Evolutionary conservation across 441 rosid genomes (phyloP).

Genomic region (Cnidoscolus chayamansa): DNA sequence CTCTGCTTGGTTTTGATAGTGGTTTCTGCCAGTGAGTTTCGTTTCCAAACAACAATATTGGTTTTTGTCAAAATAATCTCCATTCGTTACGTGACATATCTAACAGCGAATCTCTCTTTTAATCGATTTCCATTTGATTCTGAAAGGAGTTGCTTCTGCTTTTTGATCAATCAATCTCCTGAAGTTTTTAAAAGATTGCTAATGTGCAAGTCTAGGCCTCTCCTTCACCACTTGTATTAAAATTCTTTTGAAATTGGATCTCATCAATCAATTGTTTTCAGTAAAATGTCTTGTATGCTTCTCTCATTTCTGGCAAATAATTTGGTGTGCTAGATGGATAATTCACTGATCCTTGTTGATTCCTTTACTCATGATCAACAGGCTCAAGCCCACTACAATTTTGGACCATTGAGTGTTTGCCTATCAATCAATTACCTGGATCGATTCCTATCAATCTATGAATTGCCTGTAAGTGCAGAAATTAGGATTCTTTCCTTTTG

Average conservation of each 20-base stretch:
- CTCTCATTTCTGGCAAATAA: conserved; percentile 8
- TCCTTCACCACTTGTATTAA: not conserved
- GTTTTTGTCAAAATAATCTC: not conserved
- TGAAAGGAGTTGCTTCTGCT: not conserved
- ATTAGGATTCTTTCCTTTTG: not conserved
- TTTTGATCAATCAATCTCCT: conserved; percentile 14
- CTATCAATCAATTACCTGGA: conserved; percentile 58
- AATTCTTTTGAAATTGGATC: conserved; percentile 19
- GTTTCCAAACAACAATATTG: conserved; percentile 19
- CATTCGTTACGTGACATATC: not conserved
- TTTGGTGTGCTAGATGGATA: conserved; percentile 20
- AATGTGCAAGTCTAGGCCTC: conserved; percentile 10
- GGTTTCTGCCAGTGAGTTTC: conserved; percentile 15
- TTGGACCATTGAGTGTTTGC: conserved; percentile 54
- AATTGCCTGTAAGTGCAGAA: conserved; percentile 49
- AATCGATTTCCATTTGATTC: conserved; percentile 14
- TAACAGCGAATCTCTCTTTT: conserved; percentile 1
- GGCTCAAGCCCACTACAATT: conserved; percentile 50
- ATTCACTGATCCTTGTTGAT: conserved; percentile 17
- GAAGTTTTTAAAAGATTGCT: not conserved
- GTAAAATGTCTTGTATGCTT: not conserved
- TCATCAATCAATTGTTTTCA: conserved; percentile 19
- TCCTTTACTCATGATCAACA: conserved; percentile 28
- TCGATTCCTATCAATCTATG: conserved; percentile 52
- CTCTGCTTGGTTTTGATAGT: not conserved